These are phyloP conservation scores for Pseudogymnoascus pannorum DNA, from an alignment of 2,329 filamentous ascomycete genomes.

Conservation along the genomic window DNA sequence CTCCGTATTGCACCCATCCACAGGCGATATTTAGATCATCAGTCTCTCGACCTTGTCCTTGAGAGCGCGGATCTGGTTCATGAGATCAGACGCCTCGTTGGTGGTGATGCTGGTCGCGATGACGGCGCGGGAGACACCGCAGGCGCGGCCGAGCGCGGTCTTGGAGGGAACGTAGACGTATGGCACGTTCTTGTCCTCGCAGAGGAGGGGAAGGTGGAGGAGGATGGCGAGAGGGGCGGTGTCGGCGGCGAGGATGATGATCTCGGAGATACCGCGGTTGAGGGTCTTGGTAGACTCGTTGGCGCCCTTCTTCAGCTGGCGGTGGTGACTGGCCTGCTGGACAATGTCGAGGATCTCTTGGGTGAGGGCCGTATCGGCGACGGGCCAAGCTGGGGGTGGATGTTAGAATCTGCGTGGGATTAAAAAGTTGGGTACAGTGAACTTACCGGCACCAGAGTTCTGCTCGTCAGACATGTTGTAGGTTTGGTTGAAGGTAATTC, in stretches of 20 bases:
- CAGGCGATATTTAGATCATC: slow-evolving; percentile 61
- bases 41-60: slow-evolving; percentile 95
- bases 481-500: slow-evolving; percentile 1
- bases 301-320: slow-evolving; percentile 82
- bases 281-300: slow-evolving; percentile 84
- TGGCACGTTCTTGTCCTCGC: slow-evolving; percentile 72
- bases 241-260: slow-evolving; percentile 85
- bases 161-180: slow-evolving; percentile 70
- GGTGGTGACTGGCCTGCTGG: slow-evolving; percentile 50
- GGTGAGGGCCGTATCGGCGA: slow-evolving; percentile 66
- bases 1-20: not conserved
- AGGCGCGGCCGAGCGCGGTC: slow-evolving; percentile 80
- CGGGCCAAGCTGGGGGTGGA: slow-evolving; percentile 51
- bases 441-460: slow-evolving; percentile 27
- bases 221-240: slow-evolving; percentile 81
- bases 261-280: slow-evolving; percentile 82
- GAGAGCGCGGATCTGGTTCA: slow-evolving; percentile 76
- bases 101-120: slow-evolving; percentile 85
- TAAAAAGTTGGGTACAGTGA: not conserved
- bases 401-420: slow-evolving; percentile 9
- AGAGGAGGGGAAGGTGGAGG: slow-evolving; percentile 80
- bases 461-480: slow-evolving; percentile 29
- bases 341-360: slow-evolving; percentile 79
- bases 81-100: slow-evolving; percentile 84
- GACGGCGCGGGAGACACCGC: slow-evolving; percentile 80